phyloP scores from a whole-genome alignment of 2,329 filamentous ascomycete species.

The Colletotrichum tamarilloi region DNA sequence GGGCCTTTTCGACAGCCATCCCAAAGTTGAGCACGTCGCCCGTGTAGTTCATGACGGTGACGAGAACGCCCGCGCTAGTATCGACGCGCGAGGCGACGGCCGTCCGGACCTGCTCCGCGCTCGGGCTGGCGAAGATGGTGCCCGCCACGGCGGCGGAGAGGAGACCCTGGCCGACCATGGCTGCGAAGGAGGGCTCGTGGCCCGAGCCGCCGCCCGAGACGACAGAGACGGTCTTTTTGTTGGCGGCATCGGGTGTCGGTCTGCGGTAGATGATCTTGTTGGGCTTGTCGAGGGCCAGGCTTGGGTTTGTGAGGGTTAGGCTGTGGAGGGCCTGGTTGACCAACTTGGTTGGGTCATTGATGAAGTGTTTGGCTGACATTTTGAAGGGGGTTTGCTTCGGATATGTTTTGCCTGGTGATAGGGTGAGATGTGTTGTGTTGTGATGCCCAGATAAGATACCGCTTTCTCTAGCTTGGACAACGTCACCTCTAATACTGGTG shows the following conservation, averaged over 20 bases:
- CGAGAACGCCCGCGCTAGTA: conserved; percentile 78
- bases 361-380: conserved; percentile 83
- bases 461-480: background rate
- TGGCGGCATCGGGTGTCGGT: conserved; percentile 52
- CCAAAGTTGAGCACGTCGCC: conserved; percentile 93
- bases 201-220: conserved; percentile 89
- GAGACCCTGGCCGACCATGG: conserved; percentile 80
- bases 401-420: background rate
- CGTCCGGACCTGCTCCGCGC: conserved; percentile 81
- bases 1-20: conserved; percentile 92
- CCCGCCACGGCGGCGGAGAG: conserved; percentile 81
- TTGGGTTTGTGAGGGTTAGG: conserved; percentile 86
- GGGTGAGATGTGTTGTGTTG: background rate
- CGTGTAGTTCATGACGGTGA: conserved; percentile 97
- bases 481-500: background rate
- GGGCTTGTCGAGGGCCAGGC: conserved; percentile 78
- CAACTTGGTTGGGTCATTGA: conserved; percentile 83
- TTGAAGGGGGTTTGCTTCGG: conserved; percentile 20
- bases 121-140: conserved; percentile 83
- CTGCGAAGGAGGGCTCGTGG: conserved; percentile 83
- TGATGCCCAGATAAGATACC: background rate
- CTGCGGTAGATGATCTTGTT: conserved; percentile 89
- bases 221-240: conserved; percentile 73
- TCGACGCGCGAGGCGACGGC: conserved; percentile 69
- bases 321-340: conserved; percentile 81